A percentile compares a stretch with the other conserved stretches of the same genome.
Conservation (phyloP, 2,329 filamentous ascomycete genomes). For the Pestalotiopsis sp. region DNA sequence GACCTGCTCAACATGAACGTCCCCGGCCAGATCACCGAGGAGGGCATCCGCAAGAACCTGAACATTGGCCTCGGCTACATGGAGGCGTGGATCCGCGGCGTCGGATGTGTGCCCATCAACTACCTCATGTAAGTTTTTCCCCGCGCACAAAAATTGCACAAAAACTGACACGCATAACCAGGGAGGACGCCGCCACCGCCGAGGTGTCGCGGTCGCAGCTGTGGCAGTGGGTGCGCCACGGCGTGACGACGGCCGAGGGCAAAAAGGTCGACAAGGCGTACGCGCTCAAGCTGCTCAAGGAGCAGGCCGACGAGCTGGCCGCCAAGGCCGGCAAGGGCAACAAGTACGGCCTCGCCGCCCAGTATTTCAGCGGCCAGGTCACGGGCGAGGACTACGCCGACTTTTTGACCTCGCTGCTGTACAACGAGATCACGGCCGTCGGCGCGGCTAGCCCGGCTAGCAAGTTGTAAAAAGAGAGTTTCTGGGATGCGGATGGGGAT, state of each 20-base stretch:
- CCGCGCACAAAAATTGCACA: slow-evolving; percentile 4
- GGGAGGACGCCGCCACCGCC: slow-evolving; percentile 93
- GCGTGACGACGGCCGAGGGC: slow-evolving; percentile 79
- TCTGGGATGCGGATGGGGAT: too few relatives aligned
- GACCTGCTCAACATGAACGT: slow-evolving; percentile 99
- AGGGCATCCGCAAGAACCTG: slow-evolving; percentile 95
- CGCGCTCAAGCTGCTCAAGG: slow-evolving; percentile 81
- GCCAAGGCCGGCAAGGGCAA: slow-evolving; percentile 81
- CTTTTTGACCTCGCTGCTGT: slow-evolving; percentile 71
- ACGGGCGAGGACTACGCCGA: slow-evolving; percentile 98
- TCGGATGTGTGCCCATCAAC: slow-evolving; percentile 97
- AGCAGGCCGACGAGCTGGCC: slow-evolving; percentile 78
- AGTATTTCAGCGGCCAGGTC: slow-evolving; percentile 91
- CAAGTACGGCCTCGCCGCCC: slow-evolving; percentile 86
- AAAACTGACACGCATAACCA: slow-evolving; percentile 22
- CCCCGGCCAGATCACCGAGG: slow-evolving; percentile 88
- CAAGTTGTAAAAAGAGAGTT: slow-evolving; percentile 26
- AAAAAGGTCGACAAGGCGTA: slow-evolving; percentile 94
- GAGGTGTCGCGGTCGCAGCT: slow-evolving; percentile 94
- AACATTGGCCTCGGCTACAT: slow-evolving; percentile 97
- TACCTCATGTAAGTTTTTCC: slow-evolving; percentile 74
- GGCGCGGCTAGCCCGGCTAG: slow-evolving; percentile 33
- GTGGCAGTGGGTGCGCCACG: slow-evolving; percentile 89
- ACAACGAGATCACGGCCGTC: slow-evolving; percentile 37
- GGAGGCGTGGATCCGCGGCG: slow-evolving; percentile 95